Base-by-base conservation (phyloP, 1,284 basidiomycete species). In the Coniferiporia sulphurascens region DNA sequence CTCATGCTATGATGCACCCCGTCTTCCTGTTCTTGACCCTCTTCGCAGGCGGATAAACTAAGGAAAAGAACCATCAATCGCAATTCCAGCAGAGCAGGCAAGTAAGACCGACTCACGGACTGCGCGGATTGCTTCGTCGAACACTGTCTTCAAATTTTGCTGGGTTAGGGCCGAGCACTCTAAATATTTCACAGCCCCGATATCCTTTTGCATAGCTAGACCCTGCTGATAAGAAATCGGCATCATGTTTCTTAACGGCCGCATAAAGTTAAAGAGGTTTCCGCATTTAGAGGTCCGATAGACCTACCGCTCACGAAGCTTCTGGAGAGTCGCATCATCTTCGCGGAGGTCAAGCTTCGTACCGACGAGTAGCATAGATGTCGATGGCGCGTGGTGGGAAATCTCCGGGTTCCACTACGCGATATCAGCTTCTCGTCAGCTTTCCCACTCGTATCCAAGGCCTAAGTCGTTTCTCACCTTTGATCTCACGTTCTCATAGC, bases 321-420 rank as follows among this genome's bases (percentile, higher is more conserved):
- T 96, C 72, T 95, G 89, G 65, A 97, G 89, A 43, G 93, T 95
- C 56, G 83, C 82, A 13, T 84, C 90, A 74, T 99, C 97, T 73
- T 99, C 96, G 67, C 97, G 89, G 69, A 99, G 78, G 80, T 99
- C 97, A 64, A 98, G 83, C 78, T 99, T 99, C 59, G 97, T 99
- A 27, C 97, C 97, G 56, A 99, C 95, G 59, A 99, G 81, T 66
- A 99, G 91, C 66, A 97, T 88, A 56, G 90, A 93, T 67, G 93
- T 97, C 73, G 85, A 87, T 9, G 97, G 97, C 34, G 96, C 95
- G 75, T 99, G 96, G 75, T 99, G 97, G 45, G 88, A 87, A 68
- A 98, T 95, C 74, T 98, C 95, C 52, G 95, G 95, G 74, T 89
- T 91, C 95, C 95, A 98, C 93, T 97, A 41, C 15, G 38, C 38